A percentile compares a stretch with the other conserved stretches of the same genome.
Evolutionary conservation across 192 early-diverging fungal species (phyloP).

Genomic region (Entomortierella parvispora): DNA sequence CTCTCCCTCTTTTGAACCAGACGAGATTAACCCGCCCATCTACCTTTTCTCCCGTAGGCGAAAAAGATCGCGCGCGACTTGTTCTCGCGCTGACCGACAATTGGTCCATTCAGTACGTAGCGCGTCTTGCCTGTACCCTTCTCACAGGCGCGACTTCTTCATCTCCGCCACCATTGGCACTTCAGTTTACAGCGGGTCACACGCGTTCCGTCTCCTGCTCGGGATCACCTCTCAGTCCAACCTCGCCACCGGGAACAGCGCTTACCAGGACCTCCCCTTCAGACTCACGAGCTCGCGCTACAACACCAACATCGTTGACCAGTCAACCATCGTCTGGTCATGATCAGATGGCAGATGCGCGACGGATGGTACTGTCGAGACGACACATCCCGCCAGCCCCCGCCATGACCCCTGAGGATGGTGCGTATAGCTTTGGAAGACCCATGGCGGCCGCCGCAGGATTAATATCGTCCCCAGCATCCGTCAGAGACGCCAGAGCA

Average conservation of each 20-base stretch:
- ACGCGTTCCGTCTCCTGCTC: constrained; percentile 70
- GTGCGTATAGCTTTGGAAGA: background rate
- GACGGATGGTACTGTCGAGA: constrained; percentile 37
- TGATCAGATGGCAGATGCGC: constrained; percentile 17
- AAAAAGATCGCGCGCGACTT: constrained; percentile 57
- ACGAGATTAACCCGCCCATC: background rate
- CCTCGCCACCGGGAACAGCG: constrained; percentile 47
- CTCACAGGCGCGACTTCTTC: constrained; percentile 50
- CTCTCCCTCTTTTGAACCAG: background rate
- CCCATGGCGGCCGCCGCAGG: background rate
- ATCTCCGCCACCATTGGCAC: constrained; percentile 37
- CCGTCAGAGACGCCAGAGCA: too few relatives aligned
- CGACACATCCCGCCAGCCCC: constrained; percentile 20
- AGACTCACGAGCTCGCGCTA: background rate
- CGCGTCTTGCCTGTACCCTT: constrained; percentile 59
- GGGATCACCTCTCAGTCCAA: constrained; percentile 37
- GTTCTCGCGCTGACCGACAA: constrained; percentile 60
- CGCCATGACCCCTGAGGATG: constrained; percentile 1
- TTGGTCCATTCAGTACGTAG: constrained; percentile 65
- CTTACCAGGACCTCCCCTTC: background rate
- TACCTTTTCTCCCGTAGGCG: constrained; percentile 36
- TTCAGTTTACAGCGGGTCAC: constrained; percentile 64
- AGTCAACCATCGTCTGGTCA: constrained; percentile 3
- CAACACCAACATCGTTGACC: constrained; percentile 24
- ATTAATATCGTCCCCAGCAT: too few relatives aligned